Evolutionary conservation across 306 rosid genomes (phyloP).

Genomic region (Cucurbita moschata): DNA sequence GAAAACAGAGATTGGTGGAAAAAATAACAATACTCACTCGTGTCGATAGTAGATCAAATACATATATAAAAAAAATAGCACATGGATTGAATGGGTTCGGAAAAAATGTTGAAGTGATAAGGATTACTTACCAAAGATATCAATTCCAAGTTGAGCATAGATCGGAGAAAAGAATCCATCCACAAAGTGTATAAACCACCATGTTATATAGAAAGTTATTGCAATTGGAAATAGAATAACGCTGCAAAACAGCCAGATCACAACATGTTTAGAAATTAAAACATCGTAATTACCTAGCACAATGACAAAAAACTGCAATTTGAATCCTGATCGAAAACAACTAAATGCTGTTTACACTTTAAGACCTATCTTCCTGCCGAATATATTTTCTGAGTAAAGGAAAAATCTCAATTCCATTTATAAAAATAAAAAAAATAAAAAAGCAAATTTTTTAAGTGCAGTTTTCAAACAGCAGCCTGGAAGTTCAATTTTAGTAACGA

Average conservation of each 20-base stretch:
- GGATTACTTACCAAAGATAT: slow-evolving; percentile 59
- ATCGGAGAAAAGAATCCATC: slow-evolving; percentile 89
- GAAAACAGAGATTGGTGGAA: neutral
- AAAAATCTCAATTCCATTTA: neutral
- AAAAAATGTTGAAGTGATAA: neutral
- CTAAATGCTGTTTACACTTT: neutral
- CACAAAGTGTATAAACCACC: slow-evolving; percentile 95
- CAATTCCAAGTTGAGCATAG: slow-evolving; percentile 71
- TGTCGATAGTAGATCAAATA: neutral
- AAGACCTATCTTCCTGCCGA: neutral
- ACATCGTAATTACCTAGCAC: neutral
- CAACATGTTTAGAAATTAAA: neutral
- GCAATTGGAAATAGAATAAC: slow-evolving; percentile 84
- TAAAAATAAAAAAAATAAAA: too few species aligned
- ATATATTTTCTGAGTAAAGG: neutral
- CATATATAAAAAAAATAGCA: neutral
- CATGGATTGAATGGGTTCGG: neutral
- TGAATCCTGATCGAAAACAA: neutral
- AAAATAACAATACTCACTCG: neutral
- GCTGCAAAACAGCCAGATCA: slow-evolving; percentile 40
- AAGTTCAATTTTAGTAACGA: neutral
- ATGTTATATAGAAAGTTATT: slow-evolving; percentile 77
- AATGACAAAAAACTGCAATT: neutral
- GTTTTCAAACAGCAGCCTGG: slow-evolving; percentile 1
- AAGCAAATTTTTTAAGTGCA: neutral